phyloP scores from a whole-genome alignment of 345 rosid genomes.

The Pistacia integerrima region DNA sequence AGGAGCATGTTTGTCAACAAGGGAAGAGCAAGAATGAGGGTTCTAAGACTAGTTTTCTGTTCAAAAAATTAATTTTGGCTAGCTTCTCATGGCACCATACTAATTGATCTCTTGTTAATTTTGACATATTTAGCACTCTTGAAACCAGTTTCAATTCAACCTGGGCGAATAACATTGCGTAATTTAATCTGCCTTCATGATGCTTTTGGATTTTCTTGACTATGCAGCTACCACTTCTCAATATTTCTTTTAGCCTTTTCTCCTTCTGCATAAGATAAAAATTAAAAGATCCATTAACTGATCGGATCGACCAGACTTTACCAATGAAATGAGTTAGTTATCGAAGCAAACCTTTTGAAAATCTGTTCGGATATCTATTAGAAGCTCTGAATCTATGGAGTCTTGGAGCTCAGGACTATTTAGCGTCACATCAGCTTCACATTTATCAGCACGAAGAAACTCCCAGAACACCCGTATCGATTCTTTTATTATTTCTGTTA shows the following conservation, averaged over 20 bases:
- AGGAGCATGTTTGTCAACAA: constrained; percentile 30
- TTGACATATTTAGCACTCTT: constrained; percentile 69
- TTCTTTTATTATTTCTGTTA: constrained; percentile 47
- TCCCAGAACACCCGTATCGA: constrained; percentile 61
- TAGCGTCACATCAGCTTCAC: constrained; percentile 28
- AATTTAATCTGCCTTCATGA: constrained; percentile 36
- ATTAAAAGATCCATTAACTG: neutral
- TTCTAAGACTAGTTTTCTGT: constrained; percentile 59
- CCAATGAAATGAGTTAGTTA: neutral
- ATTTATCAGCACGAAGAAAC: constrained; percentile 59
- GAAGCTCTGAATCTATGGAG: constrained; percentile 48
- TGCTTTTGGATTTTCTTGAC: constrained; percentile 62
- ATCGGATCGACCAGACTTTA: neutral
- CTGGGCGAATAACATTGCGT: constrained; percentile 47
- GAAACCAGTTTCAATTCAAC: constrained; percentile 67
- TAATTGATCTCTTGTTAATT: constrained; percentile 59
- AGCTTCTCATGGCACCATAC: constrained; percentile 81
- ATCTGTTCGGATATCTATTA: constrained; percentile 45
- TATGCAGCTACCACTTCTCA: constrained; percentile 61
- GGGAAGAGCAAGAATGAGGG: constrained; percentile 76
- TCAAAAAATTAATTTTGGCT: constrained; percentile 39
- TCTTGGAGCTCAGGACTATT: constrained; percentile 46
- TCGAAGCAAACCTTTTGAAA: constrained; percentile 57
- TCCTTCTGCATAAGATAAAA: constrained; percentile 53
- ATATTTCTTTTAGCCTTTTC: constrained; percentile 66